These are phyloP conservation scores for Pisolithus albus DNA, from an alignment of 768 basidiomycete genomes.

Conservation along the genomic window DNA sequence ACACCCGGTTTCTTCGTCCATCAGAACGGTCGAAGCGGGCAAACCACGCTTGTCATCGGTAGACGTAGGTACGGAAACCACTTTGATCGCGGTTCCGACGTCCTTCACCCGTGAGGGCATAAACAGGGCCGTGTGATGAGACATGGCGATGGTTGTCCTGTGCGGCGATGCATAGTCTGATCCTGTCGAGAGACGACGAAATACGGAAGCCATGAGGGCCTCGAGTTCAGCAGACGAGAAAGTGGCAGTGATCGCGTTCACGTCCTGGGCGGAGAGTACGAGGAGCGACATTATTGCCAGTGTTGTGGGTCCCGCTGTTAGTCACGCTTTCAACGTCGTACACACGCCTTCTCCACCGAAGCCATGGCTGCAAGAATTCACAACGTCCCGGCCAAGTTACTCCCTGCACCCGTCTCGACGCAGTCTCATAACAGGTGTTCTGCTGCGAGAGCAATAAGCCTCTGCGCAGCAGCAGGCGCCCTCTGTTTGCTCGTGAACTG, in stretches of 20 bases:
- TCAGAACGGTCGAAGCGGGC: slow-evolving; percentile 61
- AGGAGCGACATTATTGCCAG: slow-evolving; percentile 38
- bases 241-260: slow-evolving; percentile 40
- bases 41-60: slow-evolving; percentile 47
- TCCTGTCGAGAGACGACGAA: slow-evolving; percentile 38
- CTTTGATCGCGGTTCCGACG: slow-evolving; percentile 64
- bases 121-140: slow-evolving; percentile 58
- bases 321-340: no score
- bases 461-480: no score
- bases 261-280: slow-evolving; percentile 56
- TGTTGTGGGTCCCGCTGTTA: no score
- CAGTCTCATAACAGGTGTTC: no score
- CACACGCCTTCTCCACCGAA: no score
- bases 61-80: slow-evolving; percentile 64
- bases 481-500: no score
- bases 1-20: no score
- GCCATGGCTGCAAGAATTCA: no score
- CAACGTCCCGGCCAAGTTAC: no score
- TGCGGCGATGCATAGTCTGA: slow-evolving; percentile 39
- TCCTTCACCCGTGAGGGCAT: slow-evolving; percentile 69
- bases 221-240: slow-evolving; percentile 44
- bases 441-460: no score
- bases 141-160: slow-evolving; percentile 47
- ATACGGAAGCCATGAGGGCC: slow-evolving; percentile 53
- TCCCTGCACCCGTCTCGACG: no score